Base-by-base conservation (phyloP, 192 early-diverging fungal genomes). In the Gorgonomyces haynaldii region DNA sequence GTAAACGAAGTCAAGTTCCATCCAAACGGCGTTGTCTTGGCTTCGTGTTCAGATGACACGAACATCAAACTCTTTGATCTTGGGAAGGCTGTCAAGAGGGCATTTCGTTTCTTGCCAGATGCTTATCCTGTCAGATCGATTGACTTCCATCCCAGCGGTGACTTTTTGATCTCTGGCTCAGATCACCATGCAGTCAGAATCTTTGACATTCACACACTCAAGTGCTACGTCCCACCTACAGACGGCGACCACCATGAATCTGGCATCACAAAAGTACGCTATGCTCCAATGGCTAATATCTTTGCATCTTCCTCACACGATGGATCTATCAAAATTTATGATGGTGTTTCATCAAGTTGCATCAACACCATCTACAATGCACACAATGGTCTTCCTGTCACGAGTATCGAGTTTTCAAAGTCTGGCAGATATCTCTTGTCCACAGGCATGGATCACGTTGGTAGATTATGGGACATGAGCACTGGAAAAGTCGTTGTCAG, bases 51-150 rank as follows among this genome's bases (percentile, higher is more conserved):
- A 49, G 46, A 83, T 25, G 93, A 96, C 54, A 74, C 66, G 34
- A 80, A 73, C 42, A 83, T 94, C 50, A 91, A 90, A 64, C 67
- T 96, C 31, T 96, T 86, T 56, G 91, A 94, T 62, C 65, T 96
- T 40, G 81, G 79, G 28, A 85, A 83, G 2, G 79, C 80, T 10
- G 81, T 82, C 2, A 94, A 90, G 52, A 57, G 84, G 52, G 74
- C 86, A 10, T 91, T 91, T 57, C 65, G 86, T 50, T 89, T 83
- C 64, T 64, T 93, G 21, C 74, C 80, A 62, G 89, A 95, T 60
- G 70, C 83, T 19, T 74, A 81, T 44, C 69, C 84, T 4, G 81
- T 86, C 51, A 60, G 78, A 23, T 84, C 85, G 4, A 82, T 95
- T 6, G 72, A 74, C 3, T 97, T 97, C 65, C 93, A 97, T 64